Evolutionary conservation across 352 stramenopile species (phyloP).

Genomic region (Phytopythium oedochilum): DNA sequence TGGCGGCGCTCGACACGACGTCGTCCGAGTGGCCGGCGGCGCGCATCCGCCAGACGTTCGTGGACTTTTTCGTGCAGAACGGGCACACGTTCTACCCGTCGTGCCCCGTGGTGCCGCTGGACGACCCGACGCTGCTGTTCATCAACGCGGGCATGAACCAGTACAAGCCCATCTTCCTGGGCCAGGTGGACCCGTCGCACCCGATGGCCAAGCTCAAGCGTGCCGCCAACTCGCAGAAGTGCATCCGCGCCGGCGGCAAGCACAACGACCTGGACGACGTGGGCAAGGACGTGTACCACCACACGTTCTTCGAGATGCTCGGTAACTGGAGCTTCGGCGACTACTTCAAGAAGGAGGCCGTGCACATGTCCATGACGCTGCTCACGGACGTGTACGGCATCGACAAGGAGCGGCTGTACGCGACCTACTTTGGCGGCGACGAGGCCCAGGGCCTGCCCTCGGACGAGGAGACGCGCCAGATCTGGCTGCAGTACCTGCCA

Average conservation of each 20-base stretch:
- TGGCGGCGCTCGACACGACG: conserved; percentile 15
- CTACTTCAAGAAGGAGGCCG: conserved; percentile 98
- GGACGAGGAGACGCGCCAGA: conserved; percentile 85
- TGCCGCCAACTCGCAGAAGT: conserved; percentile 96
- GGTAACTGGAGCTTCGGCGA: conserved; percentile 98
- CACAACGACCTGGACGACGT: conserved; percentile 99
- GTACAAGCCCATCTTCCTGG: conserved; percentile 99
- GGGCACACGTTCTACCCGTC: conserved; percentile 95
- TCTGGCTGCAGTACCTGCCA: conserved; percentile 89
- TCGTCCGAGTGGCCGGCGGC: conserved; percentile 87
- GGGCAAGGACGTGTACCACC: conserved; percentile 95
- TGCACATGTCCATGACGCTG: conserved; percentile 92
- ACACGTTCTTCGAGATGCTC: conserved; percentile 99
- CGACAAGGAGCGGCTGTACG: conserved; percentile 46
- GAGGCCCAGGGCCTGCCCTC: conserved; percentile 37
- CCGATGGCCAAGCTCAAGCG: conserved; percentile 90
- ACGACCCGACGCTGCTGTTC: conserved; percentile 99
- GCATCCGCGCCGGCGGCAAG: conserved; percentile 96
- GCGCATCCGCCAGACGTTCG: conserved; percentile 96
- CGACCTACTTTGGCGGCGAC: conserved; percentile 66
- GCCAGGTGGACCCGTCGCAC: conserved; percentile 92
- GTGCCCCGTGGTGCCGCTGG: conserved; percentile 94
- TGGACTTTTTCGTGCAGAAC: conserved; percentile 96
- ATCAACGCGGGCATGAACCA: conserved; percentile 99
- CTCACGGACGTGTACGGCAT: conserved; percentile 88